phyloP scores from a whole-genome alignment of 768 basidiomycete genomes.

The Leccinum uliginosum region DNA sequence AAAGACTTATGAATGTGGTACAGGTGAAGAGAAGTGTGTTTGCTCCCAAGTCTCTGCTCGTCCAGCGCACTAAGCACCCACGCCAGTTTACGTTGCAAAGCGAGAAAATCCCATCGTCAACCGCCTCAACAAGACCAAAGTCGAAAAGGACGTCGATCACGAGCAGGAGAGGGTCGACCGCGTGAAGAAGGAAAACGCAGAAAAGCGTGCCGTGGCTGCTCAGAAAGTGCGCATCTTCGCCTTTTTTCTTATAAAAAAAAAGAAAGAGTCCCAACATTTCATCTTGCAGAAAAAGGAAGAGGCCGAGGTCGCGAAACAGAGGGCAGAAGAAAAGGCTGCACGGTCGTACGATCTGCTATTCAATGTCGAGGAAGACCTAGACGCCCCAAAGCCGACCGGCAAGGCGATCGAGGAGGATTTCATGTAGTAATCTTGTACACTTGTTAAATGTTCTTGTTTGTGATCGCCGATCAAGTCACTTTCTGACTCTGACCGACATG shows the following conservation, averaged over 20 bases:
- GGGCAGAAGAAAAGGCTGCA: slow-evolving; percentile 85
- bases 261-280: background rate
- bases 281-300: slow-evolving; percentile 70
- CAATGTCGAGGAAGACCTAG: slow-evolving; percentile 57
- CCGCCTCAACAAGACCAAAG: slow-evolving; percentile 89
- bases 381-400: slow-evolving; percentile 51
- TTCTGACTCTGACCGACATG: slow-evolving; percentile 16
- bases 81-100: slow-evolving; percentile 66
- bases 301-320: slow-evolving; percentile 60
- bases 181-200: slow-evolving; percentile 68
- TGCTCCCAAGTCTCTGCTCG: background rate
- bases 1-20: background rate
- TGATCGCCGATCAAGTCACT: background rate
- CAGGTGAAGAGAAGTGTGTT: slow-evolving; percentile 75
- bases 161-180: slow-evolving; percentile 84
- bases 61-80: background rate
- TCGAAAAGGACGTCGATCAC: slow-evolving; percentile 81
- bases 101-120: slow-evolving; percentile 91
- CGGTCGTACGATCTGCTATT: slow-evolving; percentile 84
- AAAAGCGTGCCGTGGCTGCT: slow-evolving; percentile 54
- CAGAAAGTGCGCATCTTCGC: slow-evolving; percentile 52
- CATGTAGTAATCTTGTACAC: slow-evolving; percentile 47
- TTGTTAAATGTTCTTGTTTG: background rate
- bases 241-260: background rate
- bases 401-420: slow-evolving; percentile 85